A percentile compares a stretch with the other conserved stretches of the same genome.
phyloP scores from a whole-genome alignment of 1,284 basidiomycete genomes.

The Coniophora puteana region DNA sequence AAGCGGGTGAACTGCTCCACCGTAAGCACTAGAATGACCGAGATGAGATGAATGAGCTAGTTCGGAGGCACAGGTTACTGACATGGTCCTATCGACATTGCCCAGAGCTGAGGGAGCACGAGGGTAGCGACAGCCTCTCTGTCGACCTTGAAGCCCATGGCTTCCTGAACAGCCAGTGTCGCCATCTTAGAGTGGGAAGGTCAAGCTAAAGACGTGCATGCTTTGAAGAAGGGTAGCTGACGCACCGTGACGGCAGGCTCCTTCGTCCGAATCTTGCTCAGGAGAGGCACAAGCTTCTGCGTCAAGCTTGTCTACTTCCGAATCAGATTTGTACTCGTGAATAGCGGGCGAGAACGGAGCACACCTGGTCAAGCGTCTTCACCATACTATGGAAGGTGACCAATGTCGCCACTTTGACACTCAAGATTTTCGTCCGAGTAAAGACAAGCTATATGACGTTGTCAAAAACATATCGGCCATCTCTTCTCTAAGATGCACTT shows the following conservation, averaged over 20 bases:
- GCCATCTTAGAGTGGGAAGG: conserved; percentile 60
- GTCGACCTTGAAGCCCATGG: conserved; percentile 94
- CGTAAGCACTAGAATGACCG: conserved; percentile 62
- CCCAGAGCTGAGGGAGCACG: conserved; percentile 92
- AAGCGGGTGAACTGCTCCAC: conserved; percentile 90
- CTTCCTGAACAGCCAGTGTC: conserved; percentile 91
- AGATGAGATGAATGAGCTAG: conserved; percentile 1
- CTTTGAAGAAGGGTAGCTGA: conserved; percentile 1
- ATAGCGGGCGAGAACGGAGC: conserved; percentile 7
- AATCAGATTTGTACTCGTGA: conserved; percentile 4
- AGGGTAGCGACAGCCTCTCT: conserved; percentile 92
- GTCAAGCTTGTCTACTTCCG: conserved; percentile 69
- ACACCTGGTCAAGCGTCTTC: conserved; percentile 87
- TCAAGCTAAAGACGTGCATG: conserved; percentile 4
- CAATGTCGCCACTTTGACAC: conserved; percentile 88
- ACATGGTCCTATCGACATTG: conserved; percentile 96
- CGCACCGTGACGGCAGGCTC: conserved; percentile 88
- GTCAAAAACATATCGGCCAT: too few relatives aligned
- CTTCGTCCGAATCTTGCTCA: conserved; percentile 94
- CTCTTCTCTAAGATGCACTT: too few relatives aligned
- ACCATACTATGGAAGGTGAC: conserved; percentile 91
- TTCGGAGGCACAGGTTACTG: conserved; percentile 27
- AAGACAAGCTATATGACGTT: conserved; percentile 73
- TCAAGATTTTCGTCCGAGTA: conserved; percentile 81
- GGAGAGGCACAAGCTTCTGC: conserved; percentile 90